Conservation (phyloP, 371 early-diverging fungal genomes). For the Rhizopus delemar region DNA sequence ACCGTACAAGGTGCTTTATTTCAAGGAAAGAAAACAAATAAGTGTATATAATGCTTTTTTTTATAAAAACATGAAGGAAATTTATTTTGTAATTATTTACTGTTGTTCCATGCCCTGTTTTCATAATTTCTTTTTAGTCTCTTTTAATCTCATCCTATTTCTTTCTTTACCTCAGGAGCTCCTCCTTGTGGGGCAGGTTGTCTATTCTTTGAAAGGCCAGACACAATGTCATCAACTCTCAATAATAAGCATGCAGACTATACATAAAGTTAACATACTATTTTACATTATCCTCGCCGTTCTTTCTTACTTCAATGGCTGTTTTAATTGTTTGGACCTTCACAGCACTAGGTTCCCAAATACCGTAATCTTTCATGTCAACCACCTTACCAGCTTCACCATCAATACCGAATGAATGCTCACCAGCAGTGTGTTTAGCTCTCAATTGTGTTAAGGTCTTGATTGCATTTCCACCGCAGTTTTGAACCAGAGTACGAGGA, state of each 20-base stretch:
- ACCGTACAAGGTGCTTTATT: no score
- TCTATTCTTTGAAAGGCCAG: constrained; percentile 77
- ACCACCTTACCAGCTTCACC: constrained; percentile 94
- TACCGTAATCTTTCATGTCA: constrained; percentile 95
- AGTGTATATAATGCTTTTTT: no score
- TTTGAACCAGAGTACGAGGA: constrained; percentile 97
- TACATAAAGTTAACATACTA: constrained; percentile 7
- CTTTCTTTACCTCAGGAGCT: constrained; percentile 12
- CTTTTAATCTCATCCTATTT: background rate
- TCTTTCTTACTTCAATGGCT: constrained; percentile 86
- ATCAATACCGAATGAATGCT: constrained; percentile 93
- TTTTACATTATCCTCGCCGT: background rate
- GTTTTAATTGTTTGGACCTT: constrained; percentile 99
- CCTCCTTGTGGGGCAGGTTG: constrained; percentile 27
- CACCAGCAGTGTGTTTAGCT: constrained; percentile 93
- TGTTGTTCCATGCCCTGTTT: background rate
- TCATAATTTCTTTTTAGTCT: background rate
- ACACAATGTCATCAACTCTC: constrained; percentile 98
- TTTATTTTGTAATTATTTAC: no score
- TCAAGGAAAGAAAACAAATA: no score
- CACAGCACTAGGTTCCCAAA: constrained; percentile 99
- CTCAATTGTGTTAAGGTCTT: constrained; percentile 92
- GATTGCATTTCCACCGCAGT: constrained; percentile 98
- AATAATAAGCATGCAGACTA: constrained; percentile 89
- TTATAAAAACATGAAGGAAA: no score